Percentiles rank a stretch among this genome's conserved stretches.
Evolutionary conservation across 352 stramenopile species (phyloP).

Genomic region (Phytophthora boehmeriae): DNA sequence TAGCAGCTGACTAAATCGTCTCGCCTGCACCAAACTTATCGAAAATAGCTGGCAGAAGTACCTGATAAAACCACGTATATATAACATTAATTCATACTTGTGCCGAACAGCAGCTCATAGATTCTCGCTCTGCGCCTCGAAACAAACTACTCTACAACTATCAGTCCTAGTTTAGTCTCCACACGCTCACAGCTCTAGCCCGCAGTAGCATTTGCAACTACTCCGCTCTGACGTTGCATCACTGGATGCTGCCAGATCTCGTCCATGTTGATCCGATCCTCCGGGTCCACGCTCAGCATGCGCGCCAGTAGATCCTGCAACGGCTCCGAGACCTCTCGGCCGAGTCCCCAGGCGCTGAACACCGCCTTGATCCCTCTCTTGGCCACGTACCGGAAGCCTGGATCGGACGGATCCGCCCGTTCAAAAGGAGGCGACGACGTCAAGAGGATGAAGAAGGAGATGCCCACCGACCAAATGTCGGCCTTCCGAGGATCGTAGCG

Average conservation of each 20-base stretch:
- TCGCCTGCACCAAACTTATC: no score
- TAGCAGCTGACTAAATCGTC: no score
- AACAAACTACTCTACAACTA: no score
- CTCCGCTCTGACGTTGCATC: conserved; percentile 21
- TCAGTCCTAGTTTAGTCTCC: not conserved
- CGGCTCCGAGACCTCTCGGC: conserved; percentile 41
- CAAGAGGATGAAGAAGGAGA: conserved; percentile 95
- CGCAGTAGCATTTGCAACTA: not conserved
- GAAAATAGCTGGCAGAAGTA: no score
- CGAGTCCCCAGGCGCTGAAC: conserved; percentile 69
- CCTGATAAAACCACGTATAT: no score
- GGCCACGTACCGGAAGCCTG: conserved; percentile 86
- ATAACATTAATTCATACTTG: no score
- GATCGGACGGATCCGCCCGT: conserved; percentile 80
- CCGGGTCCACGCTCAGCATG: conserved; percentile 74
- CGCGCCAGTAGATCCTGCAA: conserved; percentile 77
- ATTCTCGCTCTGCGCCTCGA: no score
- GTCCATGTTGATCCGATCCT: conserved; percentile 57
- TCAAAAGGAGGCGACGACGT: conserved; percentile 94
- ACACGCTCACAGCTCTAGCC: no score
- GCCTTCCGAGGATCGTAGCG: conserved; percentile 93
- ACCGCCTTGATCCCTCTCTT: conserved; percentile 78
- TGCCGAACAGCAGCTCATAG: no score
- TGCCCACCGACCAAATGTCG: conserved; percentile 93
- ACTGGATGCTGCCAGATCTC: conserved; percentile 75